Base-by-base conservation (phyloP, 1,139 yeast species). In the Protomyces pachydermus region DNA sequence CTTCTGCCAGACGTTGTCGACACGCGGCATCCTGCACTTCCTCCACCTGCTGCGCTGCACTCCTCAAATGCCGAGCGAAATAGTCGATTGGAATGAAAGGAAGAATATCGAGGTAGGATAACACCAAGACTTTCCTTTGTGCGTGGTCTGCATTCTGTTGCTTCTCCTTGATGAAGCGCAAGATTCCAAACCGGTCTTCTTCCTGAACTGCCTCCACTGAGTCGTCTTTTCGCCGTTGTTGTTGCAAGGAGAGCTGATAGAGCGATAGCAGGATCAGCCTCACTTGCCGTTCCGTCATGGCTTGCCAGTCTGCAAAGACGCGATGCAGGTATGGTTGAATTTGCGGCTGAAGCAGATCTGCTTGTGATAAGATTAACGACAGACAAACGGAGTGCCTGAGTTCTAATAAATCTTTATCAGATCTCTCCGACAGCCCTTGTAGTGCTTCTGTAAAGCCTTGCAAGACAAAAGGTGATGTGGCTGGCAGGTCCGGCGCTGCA, bases 301-400 rank as follows among this genome's bases (percentile, higher is more conserved):
- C 2, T 35, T 25, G 28, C 25, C 32, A 28, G 52, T 58, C 39
- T 14, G n/a, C 23, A 18, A 58, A 55, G 42, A 58, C 62, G 42
- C 39, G 34, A 3, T 12, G 9, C 42, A 52, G 45, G 32, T 25
- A 58, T n/a, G 14, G 20, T 14, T 38, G 14, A n/a, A 51, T 38
- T 1, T 42, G 51, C 16, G 42, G n/a, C 4, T 34, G 14, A 45
- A 58, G 53, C 34, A 16, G 51, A 16, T 39, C 34, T n/a, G 34
- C 9, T 12, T 51, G 46, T 3, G 56, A 9, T 4, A 38, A 18
- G 3, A 58, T 10, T 14, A 58, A n/a, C 10, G 62, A 51, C 20
- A 58, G 62, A n/a, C 53, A 12, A 42, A 52, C 56, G 38, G 62
- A 58, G 23, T 58, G 62, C 2, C 35, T 32, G 10, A 58, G 53